phyloP scores from a whole-genome alignment of 805 yeast species.

The Candida jianshihensis region DNA sequence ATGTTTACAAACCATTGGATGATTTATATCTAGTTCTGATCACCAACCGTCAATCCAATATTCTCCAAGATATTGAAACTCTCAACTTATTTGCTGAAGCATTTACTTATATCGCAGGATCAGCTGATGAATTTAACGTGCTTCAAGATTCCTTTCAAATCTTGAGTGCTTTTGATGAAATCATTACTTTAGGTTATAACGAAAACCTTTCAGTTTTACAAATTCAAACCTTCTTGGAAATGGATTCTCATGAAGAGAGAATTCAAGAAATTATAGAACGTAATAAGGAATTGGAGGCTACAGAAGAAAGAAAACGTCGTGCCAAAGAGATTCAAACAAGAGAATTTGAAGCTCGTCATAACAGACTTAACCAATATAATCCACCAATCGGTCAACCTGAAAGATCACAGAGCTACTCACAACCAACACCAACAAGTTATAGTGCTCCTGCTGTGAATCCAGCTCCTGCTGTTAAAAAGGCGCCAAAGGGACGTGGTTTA shows the following conservation, averaged over 20 bases:
- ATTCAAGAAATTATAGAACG: conserved; percentile 96
- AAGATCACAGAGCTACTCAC: conserved; percentile 8
- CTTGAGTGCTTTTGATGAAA: conserved; percentile 89
- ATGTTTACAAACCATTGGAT: conserved; percentile 93
- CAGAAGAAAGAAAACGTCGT: conserved; percentile 92
- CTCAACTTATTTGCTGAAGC: conserved; percentile 79
- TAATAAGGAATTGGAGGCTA: conserved; percentile 94
- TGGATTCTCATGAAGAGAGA: conserved; percentile 98
- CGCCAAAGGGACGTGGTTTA: conserved; percentile 61
- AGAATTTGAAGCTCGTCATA: conserved; percentile 55
- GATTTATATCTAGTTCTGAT: conserved; percentile 86
- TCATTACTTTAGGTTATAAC: conserved; percentile 80
- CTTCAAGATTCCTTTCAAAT: conserved; percentile 83
- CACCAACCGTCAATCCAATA: conserved; percentile 86
- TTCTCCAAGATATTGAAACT: conserved; percentile 90
- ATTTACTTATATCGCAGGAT: conserved; percentile 64
- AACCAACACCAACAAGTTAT: conserved; percentile 7
- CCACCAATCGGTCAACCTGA: conserved; percentile 2
- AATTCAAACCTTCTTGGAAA: conserved; percentile 82
- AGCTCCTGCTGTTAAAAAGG: conserved; percentile 24
- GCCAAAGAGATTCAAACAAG: conserved; percentile 85
- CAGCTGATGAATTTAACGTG: conserved; percentile 76
- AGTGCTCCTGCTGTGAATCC: conserved; percentile 8
- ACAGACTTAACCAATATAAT: conserved; percentile 20
- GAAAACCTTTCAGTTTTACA: conserved; percentile 80